Evolutionary conservation across 176 grass and related monocot genomes (phyloP).

Genomic region (Thalia dealbata): DNA sequence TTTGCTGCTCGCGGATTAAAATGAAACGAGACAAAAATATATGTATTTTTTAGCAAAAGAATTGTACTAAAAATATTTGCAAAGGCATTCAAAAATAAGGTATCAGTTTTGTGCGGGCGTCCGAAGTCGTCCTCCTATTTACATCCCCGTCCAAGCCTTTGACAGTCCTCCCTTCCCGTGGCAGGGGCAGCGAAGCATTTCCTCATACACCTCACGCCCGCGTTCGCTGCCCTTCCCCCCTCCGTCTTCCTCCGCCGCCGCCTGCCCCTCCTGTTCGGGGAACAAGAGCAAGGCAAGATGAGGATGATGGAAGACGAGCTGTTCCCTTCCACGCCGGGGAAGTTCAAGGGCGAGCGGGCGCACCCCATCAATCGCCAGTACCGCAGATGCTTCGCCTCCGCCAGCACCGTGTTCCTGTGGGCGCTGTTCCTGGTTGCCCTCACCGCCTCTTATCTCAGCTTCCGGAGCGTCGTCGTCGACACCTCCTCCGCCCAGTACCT

Average conservation of each 20-base stretch:
- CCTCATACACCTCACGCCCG: background rate
- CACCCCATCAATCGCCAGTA: constrained; percentile 4
- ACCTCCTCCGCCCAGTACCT: background rate
- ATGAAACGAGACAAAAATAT: too few relatives aligned
- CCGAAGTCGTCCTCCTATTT: background rate
- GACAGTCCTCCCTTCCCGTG: background rate
- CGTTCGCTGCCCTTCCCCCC: background rate
- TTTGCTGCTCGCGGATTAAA: too few relatives aligned
- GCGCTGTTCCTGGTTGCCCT: background rate
- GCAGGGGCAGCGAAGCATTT: background rate
- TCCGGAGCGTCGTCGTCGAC: constrained; percentile 2
- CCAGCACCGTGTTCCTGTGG: background rate
- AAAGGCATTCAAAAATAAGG: too few relatives aligned
- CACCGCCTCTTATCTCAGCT: constrained; percentile 2
- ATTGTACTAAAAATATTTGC: too few relatives aligned
- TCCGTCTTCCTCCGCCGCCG: background rate
- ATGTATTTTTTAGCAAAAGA: too few relatives aligned
- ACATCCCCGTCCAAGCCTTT: background rate
- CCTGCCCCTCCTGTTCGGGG: too few relatives aligned
- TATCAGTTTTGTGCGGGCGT: too few relatives aligned
- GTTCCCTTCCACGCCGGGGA: background rate
- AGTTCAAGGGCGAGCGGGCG: background rate
- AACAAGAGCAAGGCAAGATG: background rate
- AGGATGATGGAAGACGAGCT: background rate
- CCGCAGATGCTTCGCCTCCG: background rate